phyloP scores from a whole-genome alignment of 2,329 filamentous ascomycete genomes.

The Trichophyton simii region DNA sequence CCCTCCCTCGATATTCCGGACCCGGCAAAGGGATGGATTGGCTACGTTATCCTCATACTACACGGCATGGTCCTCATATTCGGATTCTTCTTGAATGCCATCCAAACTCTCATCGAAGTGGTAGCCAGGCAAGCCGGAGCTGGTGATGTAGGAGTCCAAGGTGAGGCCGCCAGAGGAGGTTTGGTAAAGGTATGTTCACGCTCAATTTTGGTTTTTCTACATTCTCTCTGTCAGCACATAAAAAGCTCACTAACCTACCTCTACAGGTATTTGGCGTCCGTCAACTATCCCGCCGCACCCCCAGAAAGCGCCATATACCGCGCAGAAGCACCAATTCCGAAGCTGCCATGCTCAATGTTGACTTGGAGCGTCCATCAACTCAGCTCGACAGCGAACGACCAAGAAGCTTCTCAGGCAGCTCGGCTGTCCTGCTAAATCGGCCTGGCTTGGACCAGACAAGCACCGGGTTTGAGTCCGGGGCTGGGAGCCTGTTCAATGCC shows the following conservation, averaged over 20 bases:
- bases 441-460: neutral
- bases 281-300: slow-evolving; percentile 63
- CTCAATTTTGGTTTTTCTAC: neutral
- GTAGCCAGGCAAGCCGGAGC: slow-evolving; percentile 69
- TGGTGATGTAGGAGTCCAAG: slow-evolving; percentile 50
- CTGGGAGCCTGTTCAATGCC: slow-evolving; percentile 34
- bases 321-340: slow-evolving; percentile 74
- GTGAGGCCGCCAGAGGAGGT: slow-evolving; percentile 60
- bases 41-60: slow-evolving; percentile 76
- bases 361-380: slow-evolving; percentile 51
- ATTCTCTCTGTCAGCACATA: neutral
- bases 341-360: slow-evolving; percentile 62
- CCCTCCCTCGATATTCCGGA: slow-evolving; percentile 69
- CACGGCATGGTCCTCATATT: slow-evolving; percentile 78
- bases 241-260: slow-evolving; percentile 3
- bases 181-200: slow-evolving; percentile 52
- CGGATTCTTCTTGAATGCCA: slow-evolving; percentile 82
- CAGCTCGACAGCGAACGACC: slow-evolving; percentile 42
- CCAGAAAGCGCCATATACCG: slow-evolving; percentile 48
- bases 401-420: slow-evolving; percentile 50
- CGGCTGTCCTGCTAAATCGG: slow-evolving; percentile 42
- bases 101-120: slow-evolving; percentile 85
- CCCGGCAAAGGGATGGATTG: slow-evolving; percentile 81
- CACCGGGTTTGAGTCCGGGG: slow-evolving; percentile 36
- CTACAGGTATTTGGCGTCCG: slow-evolving; percentile 68